Evolutionary conservation across 176 grass and related monocot genomes (phyloP), one percentile per base, ranked within the genome.

Genomic region (Eleusine coracana): DNA sequence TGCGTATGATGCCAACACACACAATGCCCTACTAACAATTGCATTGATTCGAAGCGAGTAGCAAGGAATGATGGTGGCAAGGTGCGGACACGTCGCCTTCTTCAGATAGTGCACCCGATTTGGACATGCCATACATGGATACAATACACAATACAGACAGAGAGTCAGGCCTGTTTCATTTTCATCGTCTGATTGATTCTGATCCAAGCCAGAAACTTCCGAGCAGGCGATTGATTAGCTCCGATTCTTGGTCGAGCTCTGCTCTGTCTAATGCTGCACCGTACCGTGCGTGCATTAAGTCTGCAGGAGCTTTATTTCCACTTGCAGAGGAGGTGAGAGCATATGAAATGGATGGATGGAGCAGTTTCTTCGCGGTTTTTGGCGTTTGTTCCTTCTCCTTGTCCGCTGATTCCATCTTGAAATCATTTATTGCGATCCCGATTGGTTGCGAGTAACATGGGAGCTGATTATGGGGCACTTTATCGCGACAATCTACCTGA

Each of bases 41-140:
- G 87, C 77, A 89, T 85, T 63, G 54, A 64, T 85, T 50, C 70
- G 52, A 85, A 80, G 70, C 62, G 75, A 84, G 54, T 41, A 45
- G 74, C 55, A 17, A 17, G 51, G 34, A 1, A n/a, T 31, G 12
- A 4, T 17, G 20, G 21, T 76, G 10, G 21, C 16, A 56, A 49
- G 5, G 49, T 36, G 39, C 70, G 51, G 70, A 48, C 67, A 39
- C 34, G 63, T 89, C 71, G 3, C 71, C 54, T 76, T 76, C 65
- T 64, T 70, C 55, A n/a, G 82, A 71, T 41, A 76, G 71, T 77
- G 34, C 9, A 16, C 70, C 50, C 74, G 71, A 80, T 64, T 41
- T 36, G 21, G 74, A 89, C 82, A 63, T 55, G 49, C 16, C 71
- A 54, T 34, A 34, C 31, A 34, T 76, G 37, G 54, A 50, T 16